A percentile compares a stretch with the other conserved stretches of the same genome.
Conservation (phyloP, 148 eudicot genomes). For the Simmondsia chinensis region DNA sequence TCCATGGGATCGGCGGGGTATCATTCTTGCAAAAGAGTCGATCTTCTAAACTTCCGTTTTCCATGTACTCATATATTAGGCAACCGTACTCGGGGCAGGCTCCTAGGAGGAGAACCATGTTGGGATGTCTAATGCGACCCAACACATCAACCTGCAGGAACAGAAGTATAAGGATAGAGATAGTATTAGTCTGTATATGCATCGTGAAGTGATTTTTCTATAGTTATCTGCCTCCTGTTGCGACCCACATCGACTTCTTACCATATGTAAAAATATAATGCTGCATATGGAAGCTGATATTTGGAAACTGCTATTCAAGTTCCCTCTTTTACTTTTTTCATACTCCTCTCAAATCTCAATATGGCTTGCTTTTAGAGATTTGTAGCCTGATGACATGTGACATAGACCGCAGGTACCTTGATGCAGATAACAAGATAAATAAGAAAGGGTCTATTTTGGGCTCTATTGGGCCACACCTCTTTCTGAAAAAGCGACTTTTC, state of each 20-base stretch:
- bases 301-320: not conserved
- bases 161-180: not conserved
- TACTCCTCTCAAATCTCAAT: too few species aligned
- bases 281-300: not conserved
- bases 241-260: not conserved
- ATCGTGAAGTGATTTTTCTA: too few species aligned
- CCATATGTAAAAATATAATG: not conserved
- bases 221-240: too few species aligned
- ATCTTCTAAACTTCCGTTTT: constrained; percentile 79
- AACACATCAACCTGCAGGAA: constrained; percentile 63
- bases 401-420: too few species aligned
- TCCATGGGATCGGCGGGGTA: constrained; percentile 65
- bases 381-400: too few species aligned
- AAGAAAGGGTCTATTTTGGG: too few species aligned
- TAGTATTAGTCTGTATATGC: not conserved
- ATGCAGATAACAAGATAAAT: too few species aligned
- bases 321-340: not conserved
- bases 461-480: too few species aligned
- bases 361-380: too few species aligned
- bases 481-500: too few species aligned
- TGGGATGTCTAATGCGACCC: constrained; percentile 68
- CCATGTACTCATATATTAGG: constrained; percentile 76
- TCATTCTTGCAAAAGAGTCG: constrained; percentile 44
- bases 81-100: constrained; percentile 82
- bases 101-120: constrained; percentile 83